A percentile compares a stretch with the other conserved stretches of the same genome.
Evolutionary conservation across 176 grass and related monocot species (phyloP).

Genomic region (Aegilops speltoides): DNA sequence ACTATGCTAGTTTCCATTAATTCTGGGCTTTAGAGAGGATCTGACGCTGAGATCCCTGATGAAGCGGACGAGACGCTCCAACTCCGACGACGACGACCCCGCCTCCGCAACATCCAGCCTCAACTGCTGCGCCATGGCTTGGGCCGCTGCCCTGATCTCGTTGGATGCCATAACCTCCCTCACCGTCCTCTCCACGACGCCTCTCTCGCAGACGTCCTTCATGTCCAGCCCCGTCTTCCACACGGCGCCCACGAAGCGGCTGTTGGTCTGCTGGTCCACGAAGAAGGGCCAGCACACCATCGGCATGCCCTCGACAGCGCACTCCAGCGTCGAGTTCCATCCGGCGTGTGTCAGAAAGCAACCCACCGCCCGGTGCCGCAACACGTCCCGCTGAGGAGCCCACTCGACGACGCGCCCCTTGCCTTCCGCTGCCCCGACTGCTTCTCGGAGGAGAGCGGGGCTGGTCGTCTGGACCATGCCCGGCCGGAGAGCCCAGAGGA

Average conservation of each 20-base stretch:
- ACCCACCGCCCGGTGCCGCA: slow-evolving; percentile 54
- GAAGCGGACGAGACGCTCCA: neutral
- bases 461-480: neutral
- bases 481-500: neutral
- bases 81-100: neutral
- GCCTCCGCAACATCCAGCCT: neutral
- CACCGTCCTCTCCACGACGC: slow-evolving; percentile 39
- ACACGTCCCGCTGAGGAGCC: slow-evolving; percentile 63
- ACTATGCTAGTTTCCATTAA: too few species aligned
- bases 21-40: too few species aligned
- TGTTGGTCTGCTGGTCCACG: slow-evolving; percentile 35
- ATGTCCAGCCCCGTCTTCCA: slow-evolving; percentile 60
- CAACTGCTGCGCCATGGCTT: neutral
- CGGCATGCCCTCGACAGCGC: slow-evolving; percentile 37
- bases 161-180: slow-evolving; percentile 35
- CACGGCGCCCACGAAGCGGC: slow-evolving; percentile 33
- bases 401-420: slow-evolving; percentile 38
- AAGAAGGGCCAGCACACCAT: slow-evolving; percentile 43
- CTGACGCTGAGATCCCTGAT: neutral
- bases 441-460: neutral
- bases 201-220: slow-evolving; percentile 43
- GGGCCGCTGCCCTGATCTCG: neutral
- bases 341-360: slow-evolving; percentile 73
- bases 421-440: neutral
- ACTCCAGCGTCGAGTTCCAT: slow-evolving; percentile 71